phyloP scores from a whole-genome alignment of 306 rosid genomes.

The Fagus sylvatica region DNA sequence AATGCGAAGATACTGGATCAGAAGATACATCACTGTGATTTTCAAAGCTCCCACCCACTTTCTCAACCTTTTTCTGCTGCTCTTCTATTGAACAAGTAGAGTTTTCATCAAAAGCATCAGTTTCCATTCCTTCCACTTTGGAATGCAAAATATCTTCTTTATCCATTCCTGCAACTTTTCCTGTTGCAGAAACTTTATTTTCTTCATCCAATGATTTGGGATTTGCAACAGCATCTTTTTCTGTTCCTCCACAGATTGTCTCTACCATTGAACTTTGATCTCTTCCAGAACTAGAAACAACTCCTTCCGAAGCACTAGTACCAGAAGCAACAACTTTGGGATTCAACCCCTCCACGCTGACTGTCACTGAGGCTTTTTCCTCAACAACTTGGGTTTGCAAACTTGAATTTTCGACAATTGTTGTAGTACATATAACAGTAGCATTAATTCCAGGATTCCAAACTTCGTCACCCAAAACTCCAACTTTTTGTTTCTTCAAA shows the following conservation, averaged over 20 bases:
- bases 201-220: slow-evolving; percentile 31
- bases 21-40: slow-evolving; percentile 13
- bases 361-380: slow-evolving; percentile 13
- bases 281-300: background rate
- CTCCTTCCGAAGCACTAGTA: background rate
- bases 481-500: slow-evolving; percentile 21
- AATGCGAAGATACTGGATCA: slow-evolving; percentile 15
- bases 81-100: slow-evolving; percentile 29
- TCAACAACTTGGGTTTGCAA: slow-evolving; percentile 4
- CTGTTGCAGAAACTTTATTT: slow-evolving; percentile 22
- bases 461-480: slow-evolving; percentile 21
- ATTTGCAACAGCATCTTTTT: slow-evolving; percentile 2
- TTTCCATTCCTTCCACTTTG: slow-evolving; percentile 19
- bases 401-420: slow-evolving; percentile 13
- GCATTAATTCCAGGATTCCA: slow-evolving; percentile 19
- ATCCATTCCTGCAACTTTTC: slow-evolving; percentile 27
- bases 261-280: background rate
- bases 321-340: slow-evolving; percentile 9
- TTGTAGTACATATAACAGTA: background rate
- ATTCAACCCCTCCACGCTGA: slow-evolving; percentile 8
- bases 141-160: slow-evolving; percentile 17
- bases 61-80: slow-evolving; percentile 32
- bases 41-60: slow-evolving; percentile 16
- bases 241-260: background rate
- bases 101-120: slow-evolving; percentile 14